Base-by-base conservation (phyloP, 768 basidiomycete species). In the Lentinula aciculospora region DNA sequence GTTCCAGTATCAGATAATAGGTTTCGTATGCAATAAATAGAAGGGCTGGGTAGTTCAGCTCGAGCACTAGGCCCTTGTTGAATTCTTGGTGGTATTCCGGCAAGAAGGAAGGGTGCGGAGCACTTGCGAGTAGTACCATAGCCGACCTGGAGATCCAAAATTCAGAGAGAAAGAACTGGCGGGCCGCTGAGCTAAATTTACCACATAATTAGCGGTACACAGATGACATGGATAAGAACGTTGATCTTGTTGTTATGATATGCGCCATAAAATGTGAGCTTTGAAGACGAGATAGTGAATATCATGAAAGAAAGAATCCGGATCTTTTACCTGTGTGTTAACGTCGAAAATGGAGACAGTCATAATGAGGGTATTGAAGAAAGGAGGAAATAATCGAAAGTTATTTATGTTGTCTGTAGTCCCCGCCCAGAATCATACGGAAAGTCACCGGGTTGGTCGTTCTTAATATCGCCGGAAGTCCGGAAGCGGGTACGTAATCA, bases 191-290 rank as follows among this genome's bases (percentile, higher is more conserved):
- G 48, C 59, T 53, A 58, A 56, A 57, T 76, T 45, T 60, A 89
- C 94, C 93, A 98, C 57, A 92, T 68, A 60, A 97, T 78, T 59
- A 88, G 66, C 6, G 94, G 94, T 12, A 96, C 93, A 62, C 85
- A 93, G 59, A 91, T 66, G 63, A 94, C 76, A 70, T 98, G 96
- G 61, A 98, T 92, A 56, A 80, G 70, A 62, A 98, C 73, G 69
- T 98, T 98, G 61, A 84, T 72, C 27, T 82, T 83, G 69, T 96
- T 87, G 15, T 84, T 77, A 71, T 97, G 94, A 72, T 97, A 97
- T 51, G 93, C 87, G 19, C 92, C 93, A 69, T 98, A 98, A 77
- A 96, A 96, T 25, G 86, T 78, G 66, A 98, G 80, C 93, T 97
- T 60, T 51, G 23, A 51, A 57, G 51, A 56, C 36, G 48, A 25